Evolutionary conservation across 108 stramenopile species (phyloP), one percentile per base, ranked within the genome.

Genomic region (Schizochytrium sp.): DNA sequence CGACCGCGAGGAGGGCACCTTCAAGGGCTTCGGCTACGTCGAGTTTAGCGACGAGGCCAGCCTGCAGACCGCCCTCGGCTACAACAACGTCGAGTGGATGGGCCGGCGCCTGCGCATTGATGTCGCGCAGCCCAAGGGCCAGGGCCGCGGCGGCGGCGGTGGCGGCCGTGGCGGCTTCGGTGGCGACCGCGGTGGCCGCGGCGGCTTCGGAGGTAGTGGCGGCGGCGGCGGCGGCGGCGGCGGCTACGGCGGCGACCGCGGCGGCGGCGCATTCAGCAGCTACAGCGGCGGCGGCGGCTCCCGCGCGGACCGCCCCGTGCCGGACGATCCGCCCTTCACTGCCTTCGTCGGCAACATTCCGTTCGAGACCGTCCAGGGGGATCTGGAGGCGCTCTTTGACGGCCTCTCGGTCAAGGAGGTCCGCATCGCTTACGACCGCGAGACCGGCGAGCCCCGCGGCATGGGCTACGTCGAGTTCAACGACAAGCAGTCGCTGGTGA

Each of bases 41-140:
- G 76, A 83, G 76, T 83, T 83, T 34, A 4, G 10, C 48, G 76
- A 83, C 51, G 76, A 83, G 76, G 76, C 45, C 19, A 25, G 23
- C 48, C 76, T 83, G 18, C 19, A 53, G 48, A 53, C 45, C 45
- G 76, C 76, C 23, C 45, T 83, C 18, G 76, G 48, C 76, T 53
- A 53, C 45, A 83, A 53, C 51, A 53, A 53, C 76, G 6, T 16
- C 18, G 45, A 53, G 76, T 83, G 76, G 48, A 47, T 83, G 48
- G 76, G 76, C 76, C 76, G 76, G n/a, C 58, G 44, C 25, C 87
- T 88, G 21, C 87, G 87, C 51, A 83, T 83, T 53, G 76, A 88
- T 5, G 21, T 88, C 59, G 59, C 87, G 5, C 29, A 34, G 14
- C 87, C 28, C 29, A 60, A 60, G 87, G 87, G 51, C 76, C 45